Conservation (phyloP, 169 alveolate species). For the Besnoitia besnoiti region DNA sequence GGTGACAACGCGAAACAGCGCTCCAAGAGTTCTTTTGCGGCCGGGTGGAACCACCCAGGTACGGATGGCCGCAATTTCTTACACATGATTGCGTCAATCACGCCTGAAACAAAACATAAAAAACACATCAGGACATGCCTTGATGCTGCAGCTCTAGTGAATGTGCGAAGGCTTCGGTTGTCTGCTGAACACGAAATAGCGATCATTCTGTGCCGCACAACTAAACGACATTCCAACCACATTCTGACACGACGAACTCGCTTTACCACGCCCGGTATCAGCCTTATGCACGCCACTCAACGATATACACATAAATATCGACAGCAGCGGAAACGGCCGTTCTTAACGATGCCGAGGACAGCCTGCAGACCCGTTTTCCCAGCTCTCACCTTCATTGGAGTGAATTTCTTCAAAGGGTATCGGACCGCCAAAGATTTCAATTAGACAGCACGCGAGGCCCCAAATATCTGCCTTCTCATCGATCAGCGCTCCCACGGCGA, state of each 20-base stretch:
- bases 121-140: no score
- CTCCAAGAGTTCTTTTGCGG: conserved; percentile 30
- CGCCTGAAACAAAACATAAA: conserved; percentile 49
- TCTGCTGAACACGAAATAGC: neutral
- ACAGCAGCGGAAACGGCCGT: neutral
- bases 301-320: neutral
- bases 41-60: conserved; percentile 66
- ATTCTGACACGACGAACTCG: neutral
- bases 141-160: neutral
- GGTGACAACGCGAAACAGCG: conserved; percentile 60
- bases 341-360: neutral
- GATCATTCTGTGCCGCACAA: neutral
- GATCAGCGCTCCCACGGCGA: conserved; percentile 75
- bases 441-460: conserved; percentile 84
- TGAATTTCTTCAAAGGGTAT: conserved; percentile 81
- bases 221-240: neutral
- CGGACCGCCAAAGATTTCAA: conserved; percentile 83
- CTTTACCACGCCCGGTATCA: neutral
- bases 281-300: neutral
- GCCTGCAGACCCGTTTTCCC: neutral
- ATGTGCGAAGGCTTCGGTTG: neutral
- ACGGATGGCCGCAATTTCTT: conserved; percentile 63
- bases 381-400: conserved; percentile 73
- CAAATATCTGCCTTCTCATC: conserved; percentile 82
- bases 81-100: conserved; percentile 59